A percentile compares a stretch with the other conserved stretches of the same genome.
phyloP scores from a whole-genome alignment of 441 rosid species.

The Omphalea diandra region DNA sequence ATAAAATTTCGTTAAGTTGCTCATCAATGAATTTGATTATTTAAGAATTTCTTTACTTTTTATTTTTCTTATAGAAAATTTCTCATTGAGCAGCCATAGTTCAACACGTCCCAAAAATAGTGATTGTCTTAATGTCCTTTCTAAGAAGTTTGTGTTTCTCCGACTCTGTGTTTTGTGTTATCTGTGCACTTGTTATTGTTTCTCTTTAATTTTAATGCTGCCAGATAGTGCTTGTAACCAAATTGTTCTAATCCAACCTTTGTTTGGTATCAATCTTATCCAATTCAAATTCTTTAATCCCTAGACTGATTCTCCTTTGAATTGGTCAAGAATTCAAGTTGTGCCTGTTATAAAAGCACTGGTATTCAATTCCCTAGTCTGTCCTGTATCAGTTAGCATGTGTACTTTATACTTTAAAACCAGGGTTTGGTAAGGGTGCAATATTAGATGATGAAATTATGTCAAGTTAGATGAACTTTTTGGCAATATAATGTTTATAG shows the following conservation, averaged over 20 bases:
- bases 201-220: background rate
- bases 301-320: background rate
- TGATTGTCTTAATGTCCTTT: background rate
- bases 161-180: background rate
- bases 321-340: background rate
- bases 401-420: background rate
- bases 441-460: background rate
- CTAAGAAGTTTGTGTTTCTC: background rate
- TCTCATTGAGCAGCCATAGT: background rate
- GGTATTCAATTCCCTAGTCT: background rate
- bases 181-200: background rate
- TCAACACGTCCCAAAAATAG: background rate
- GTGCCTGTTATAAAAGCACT: background rate
- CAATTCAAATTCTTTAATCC: background rate
- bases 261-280: background rate
- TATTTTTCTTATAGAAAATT: too few species aligned
- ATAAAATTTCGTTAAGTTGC: too few species aligned
- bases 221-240: background rate
- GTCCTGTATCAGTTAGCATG: background rate
- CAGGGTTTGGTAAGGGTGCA: background rate
- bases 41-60: too few species aligned
- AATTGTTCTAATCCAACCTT: background rate
- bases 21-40: background rate
- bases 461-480: background rate
- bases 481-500: background rate